Base-by-base conservation (phyloP, 306 rosid species). In the Fagus sylvatica region DNA sequence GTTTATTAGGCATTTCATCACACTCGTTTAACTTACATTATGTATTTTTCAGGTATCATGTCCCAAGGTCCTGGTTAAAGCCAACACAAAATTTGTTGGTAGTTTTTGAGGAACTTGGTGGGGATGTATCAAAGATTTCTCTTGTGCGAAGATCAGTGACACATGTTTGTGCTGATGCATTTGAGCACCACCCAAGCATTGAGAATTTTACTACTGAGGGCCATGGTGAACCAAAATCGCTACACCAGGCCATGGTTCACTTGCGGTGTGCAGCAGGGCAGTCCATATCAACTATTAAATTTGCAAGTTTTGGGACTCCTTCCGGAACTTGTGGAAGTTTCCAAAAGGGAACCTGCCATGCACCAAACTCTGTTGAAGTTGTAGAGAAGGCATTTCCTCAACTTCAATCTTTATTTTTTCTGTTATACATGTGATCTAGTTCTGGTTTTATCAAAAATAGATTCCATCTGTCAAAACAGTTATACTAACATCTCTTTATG, bases 61-160 rank as follows among this genome's bases (percentile, higher is more conserved):
- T 96, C 78, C 99, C 99, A 19, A 86, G 98, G 76, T 90, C 99
- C 22, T 96, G 99, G 99, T 87, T 96, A 75, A 96, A 84, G 84
- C 94, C 99, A 77, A 90, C 89, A n/a, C 62, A 76, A 10, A 96
- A 96, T 65, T 69, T 93, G 81, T 33, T 96, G 54, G 93, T 96
- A 34, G 77, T 91, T 33, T 90, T 96, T 69, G 98, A 96, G 87
- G 99, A 96, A 81, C 87, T 96, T n/a, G 99, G 98, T 0, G 99
- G 99, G 13, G 90, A 93, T 81, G 91, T 92, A 46, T 84, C 88
- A 60, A 91, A 86, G 86, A 91, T 91, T 69, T 77, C 94, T 71
- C 66, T 96, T 2, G 64, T 84, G 19, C 90, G 82, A 82, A 93
- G 97, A 84, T 82, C 87, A 15, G 69, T 83, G 68, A 69, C 81